Evolutionary conservation across 1,284 basidiomycete genomes (phyloP).

Genomic region (Boletus mariae): DNA sequence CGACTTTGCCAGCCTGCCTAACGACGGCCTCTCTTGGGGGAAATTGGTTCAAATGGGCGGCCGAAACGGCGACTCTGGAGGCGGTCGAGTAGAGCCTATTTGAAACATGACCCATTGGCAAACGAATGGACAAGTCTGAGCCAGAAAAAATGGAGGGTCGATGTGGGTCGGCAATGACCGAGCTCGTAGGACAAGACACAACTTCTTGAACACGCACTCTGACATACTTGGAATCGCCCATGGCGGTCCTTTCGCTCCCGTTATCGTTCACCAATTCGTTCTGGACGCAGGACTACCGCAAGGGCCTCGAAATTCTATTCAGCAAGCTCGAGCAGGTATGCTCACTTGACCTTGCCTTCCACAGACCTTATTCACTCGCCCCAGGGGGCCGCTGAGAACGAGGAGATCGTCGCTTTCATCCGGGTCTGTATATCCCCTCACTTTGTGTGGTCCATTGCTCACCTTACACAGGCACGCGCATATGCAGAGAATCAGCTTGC

Average conservation of each 20-base stretch:
- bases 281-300: constrained; percentile 87
- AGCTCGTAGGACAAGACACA: constrained; percentile 2
- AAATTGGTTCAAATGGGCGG: constrained; percentile 51
- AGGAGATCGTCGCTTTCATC: constrained; percentile 79
- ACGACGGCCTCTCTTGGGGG: constrained; percentile 61
- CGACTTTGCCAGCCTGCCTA: constrained; percentile 26
- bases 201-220: constrained; percentile 32
- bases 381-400: constrained; percentile 75
- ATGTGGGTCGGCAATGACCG: constrained; percentile 23
- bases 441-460: constrained; percentile 5
- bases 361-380: constrained; percentile 21
- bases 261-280: constrained; percentile 86
- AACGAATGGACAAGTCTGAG: neutral
- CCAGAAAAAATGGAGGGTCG: neutral
- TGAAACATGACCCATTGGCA: constrained; percentile 53
- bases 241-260: constrained; percentile 84
- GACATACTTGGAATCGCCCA: constrained; percentile 28
- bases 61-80: constrained; percentile 54
- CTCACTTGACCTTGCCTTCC: constrained; percentile 8
- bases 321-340: constrained; percentile 74
- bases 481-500: constrained; percentile 61
- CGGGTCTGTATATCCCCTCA: constrained; percentile 50
- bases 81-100: constrained; percentile 57
- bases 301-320: constrained; percentile 75
- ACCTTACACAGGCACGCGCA: constrained; percentile 53